These are phyloP conservation scores for Sphagnum magellanicum DNA, from an alignment of 228 moss, liverwort and hornwort species.

Conservation along the genomic window DNA sequence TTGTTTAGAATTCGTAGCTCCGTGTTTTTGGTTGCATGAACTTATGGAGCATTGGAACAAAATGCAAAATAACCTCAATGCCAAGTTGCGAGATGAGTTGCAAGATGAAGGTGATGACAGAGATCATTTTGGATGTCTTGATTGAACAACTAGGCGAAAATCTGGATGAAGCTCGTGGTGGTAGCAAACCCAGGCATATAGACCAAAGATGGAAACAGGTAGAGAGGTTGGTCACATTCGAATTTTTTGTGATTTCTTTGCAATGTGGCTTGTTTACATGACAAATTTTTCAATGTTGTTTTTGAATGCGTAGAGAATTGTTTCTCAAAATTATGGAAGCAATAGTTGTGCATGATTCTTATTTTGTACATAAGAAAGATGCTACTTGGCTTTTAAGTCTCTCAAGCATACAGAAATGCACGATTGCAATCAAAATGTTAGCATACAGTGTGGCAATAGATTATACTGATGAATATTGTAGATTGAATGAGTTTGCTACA, in stretches of 20 bases:
- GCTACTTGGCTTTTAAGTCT: constrained; percentile 21
- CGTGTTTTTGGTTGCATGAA: too few species aligned
- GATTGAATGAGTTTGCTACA: constrained; percentile 28
- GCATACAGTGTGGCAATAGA: constrained; percentile 13
- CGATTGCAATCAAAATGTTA: constrained; percentile 28
- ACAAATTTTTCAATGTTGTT: neutral
- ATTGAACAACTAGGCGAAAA: too few species aligned
- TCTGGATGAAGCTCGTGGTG: too few species aligned
- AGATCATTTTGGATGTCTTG: too few species aligned
- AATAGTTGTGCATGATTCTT: constrained; percentile 3
- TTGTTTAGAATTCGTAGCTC: too few species aligned
- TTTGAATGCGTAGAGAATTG: neutral
- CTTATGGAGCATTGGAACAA: too few species aligned
- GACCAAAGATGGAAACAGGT: neutral
- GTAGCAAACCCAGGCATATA: too few species aligned
- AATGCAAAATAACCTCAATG: too few species aligned
- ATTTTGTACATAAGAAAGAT: constrained; percentile 1
- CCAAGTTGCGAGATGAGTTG: too few species aligned
- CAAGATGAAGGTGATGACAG: too few species aligned
- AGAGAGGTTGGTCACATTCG: neutral
- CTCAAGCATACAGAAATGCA: constrained; percentile 34
- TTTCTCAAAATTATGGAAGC: neutral
- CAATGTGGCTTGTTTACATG: neutral
- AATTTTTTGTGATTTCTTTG: neutral
- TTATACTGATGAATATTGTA: constrained; percentile 36